Percentiles rank a stretch among this genome's conserved stretches.
Conservation (phyloP, 805 yeast species). For the Candida gorgasii region DNA sequence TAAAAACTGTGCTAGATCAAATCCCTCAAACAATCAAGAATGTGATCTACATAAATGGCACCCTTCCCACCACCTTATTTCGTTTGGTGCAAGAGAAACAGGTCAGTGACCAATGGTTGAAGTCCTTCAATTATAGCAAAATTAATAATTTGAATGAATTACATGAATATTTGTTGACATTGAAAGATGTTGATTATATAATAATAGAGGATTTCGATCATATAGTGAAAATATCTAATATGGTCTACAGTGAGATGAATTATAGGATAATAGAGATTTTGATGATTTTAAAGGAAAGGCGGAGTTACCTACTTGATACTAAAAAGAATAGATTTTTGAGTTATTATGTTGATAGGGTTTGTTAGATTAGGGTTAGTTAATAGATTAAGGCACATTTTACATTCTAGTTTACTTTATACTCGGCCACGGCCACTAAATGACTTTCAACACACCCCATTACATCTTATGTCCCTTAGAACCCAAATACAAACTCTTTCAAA, state of each 20-base stretch:
- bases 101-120: constrained; percentile 12
- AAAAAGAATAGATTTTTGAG: constrained; percentile 9
- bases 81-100: constrained; percentile 7
- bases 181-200: neutral
- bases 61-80: constrained; percentile 15
- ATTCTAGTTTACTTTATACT: too few relatives aligned
- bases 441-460: too few relatives aligned
- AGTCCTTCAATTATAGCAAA: constrained; percentile 15
- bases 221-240: constrained; percentile 9
- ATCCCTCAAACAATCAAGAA: neutral
- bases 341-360: constrained; percentile 6
- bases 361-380: too few relatives aligned
- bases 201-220: constrained; percentile 16
- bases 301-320: constrained; percentile 10
- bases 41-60: constrained; percentile 15
- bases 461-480: too few relatives aligned
- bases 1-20: neutral
- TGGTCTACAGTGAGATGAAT: constrained; percentile 12
- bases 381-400: too few relatives aligned
- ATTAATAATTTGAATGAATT: constrained; percentile 10
- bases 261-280: constrained; percentile 13
- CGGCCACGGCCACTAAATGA: too few relatives aligned
- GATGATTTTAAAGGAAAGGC: constrained; percentile 9
- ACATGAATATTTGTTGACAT: neutral
- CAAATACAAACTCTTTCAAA: too few relatives aligned